These are phyloP conservation scores for Xylaria palmicola DNA, from an alignment of 495 filamentous ascomycete genomes.

Conservation along the genomic window DNA sequence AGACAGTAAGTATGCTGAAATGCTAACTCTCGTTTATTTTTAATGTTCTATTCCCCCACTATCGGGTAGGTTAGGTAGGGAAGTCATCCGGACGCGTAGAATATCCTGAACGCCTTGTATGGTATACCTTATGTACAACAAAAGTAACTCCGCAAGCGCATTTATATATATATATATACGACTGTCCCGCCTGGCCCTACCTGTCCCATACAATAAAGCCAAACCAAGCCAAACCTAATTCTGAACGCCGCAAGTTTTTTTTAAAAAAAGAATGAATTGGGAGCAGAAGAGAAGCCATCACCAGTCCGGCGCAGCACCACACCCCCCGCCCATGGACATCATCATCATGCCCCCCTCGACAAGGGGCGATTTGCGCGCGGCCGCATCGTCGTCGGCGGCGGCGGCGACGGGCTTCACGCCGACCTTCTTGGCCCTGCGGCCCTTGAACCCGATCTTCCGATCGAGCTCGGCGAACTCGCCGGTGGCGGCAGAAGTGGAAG, in stretches of 20 bases:
- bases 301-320: constrained; percentile 66
- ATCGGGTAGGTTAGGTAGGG: too few relatives aligned
- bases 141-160: too few relatives aligned
- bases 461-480: constrained; percentile 66
- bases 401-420: constrained; percentile 47
- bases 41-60: too few relatives aligned
- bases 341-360: constrained; percentile 23
- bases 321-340: constrained; percentile 46
- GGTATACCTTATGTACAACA: too few relatives aligned
- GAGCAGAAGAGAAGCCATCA: constrained; percentile 30
- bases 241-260: neutral
- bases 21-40: too few relatives aligned
- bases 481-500: constrained; percentile 31
- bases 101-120: too few relatives aligned
- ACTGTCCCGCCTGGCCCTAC: too few relatives aligned
- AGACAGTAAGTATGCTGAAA: too few relatives aligned
- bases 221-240: neutral
- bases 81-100: too few relatives aligned
- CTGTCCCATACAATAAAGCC: too few relatives aligned
- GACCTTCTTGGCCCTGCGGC: constrained; percentile 36
- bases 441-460: constrained; percentile 52
- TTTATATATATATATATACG: too few relatives aligned
- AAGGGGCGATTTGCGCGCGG: neutral
- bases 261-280: neutral
- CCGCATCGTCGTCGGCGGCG: constrained; percentile 20